Evolutionary conservation across 768 basidiomycete genomes (phyloP).

Genomic region (Phylloporus arenicola): DNA sequence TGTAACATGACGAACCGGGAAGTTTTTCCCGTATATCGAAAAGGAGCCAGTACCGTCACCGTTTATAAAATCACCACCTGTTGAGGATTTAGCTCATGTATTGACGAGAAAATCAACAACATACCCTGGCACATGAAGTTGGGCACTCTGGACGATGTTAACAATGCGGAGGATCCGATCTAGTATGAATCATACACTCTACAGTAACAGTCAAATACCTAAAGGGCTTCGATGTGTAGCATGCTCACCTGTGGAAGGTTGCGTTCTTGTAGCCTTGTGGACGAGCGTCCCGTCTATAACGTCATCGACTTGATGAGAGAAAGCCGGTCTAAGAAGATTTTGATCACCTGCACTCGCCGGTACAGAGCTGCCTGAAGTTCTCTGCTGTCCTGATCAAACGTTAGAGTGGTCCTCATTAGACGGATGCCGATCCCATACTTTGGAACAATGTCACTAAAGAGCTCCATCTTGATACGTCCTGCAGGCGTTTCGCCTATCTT

Average conservation of each 20-base stretch:
- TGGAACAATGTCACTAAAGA: slow-evolving; percentile 93
- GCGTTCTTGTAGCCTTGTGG: slow-evolving; percentile 90
- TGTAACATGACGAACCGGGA: slow-evolving; percentile 53
- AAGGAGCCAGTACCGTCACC: slow-evolving; percentile 93
- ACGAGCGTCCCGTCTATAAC: slow-evolving; percentile 49
- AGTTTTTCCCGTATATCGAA: slow-evolving; percentile 95
- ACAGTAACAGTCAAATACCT: slow-evolving; percentile 8
- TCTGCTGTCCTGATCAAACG: slow-evolving; percentile 73
- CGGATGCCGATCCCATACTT: slow-evolving; percentile 50
- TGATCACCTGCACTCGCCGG: slow-evolving; percentile 86
- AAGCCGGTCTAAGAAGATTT: neutral
- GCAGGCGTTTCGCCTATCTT: slow-evolving; percentile 95
- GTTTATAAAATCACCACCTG: slow-evolving; percentile 92
- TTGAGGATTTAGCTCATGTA: neutral
- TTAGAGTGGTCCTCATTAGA: neutral
- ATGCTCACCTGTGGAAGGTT: slow-evolving; percentile 81
- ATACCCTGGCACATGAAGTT: slow-evolving; percentile 96
- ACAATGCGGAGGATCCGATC: slow-evolving; percentile 1
- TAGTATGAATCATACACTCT: slow-evolving; percentile 59
- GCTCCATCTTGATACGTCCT: slow-evolving; percentile 93
- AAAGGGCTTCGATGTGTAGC: neutral
- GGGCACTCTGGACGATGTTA: slow-evolving; percentile 50
- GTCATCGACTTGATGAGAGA: slow-evolving; percentile 14
- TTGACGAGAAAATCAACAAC: neutral
- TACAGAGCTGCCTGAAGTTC: slow-evolving; percentile 96